Percentiles rank a stretch among this genome's conserved stretches.
Evolutionary conservation across 1,284 basidiomycete genomes (phyloP).

Genomic region (Hymenochaete sp.): DNA sequence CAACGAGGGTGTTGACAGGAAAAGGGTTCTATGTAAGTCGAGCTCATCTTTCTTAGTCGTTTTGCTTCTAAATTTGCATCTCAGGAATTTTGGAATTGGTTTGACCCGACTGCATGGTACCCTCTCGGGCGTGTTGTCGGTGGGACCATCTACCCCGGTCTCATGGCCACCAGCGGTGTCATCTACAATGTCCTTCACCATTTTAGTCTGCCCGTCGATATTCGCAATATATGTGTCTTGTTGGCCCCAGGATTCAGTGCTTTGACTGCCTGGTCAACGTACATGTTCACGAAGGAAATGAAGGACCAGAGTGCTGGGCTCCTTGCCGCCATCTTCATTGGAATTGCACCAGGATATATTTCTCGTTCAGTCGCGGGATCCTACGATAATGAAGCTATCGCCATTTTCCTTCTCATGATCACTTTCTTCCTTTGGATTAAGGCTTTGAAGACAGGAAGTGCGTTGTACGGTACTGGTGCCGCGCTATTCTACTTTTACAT

Average conservation of each 20-base stretch:
- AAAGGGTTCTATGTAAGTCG: slow-evolving; percentile 83
- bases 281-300: slow-evolving; percentile 95
- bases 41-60: background rate
- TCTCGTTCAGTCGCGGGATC: slow-evolving; percentile 98
- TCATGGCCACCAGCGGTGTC: slow-evolving; percentile 96
- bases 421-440: slow-evolving; percentile 99
- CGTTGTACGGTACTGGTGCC: slow-evolving; percentile 82
- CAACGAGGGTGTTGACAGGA: slow-evolving; percentile 79
- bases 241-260: slow-evolving; percentile 96
- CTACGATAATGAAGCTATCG: slow-evolving; percentile 99
- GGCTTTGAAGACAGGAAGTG: slow-evolving; percentile 90
- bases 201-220: slow-evolving; percentile 93
- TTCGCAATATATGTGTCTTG: slow-evolving; percentile 94
- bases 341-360: slow-evolving; percentile 96
- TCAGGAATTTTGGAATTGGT: slow-evolving; percentile 99
- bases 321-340: slow-evolving; percentile 97
- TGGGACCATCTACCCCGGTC: slow-evolving; percentile 94
- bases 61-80: slow-evolving; percentile 11
- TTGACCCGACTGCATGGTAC: slow-evolving; percentile 99
- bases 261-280: slow-evolving; percentile 95
- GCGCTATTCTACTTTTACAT: slow-evolving; percentile 99
- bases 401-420: slow-evolving; percentile 99
- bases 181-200: slow-evolving; percentile 89
- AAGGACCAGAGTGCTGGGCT: slow-evolving; percentile 91
- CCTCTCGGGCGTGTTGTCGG: slow-evolving; percentile 97